Conservation (phyloP, 2,329 filamentous ascomycete species). For the Plectosphaerella plurivora region DNA sequence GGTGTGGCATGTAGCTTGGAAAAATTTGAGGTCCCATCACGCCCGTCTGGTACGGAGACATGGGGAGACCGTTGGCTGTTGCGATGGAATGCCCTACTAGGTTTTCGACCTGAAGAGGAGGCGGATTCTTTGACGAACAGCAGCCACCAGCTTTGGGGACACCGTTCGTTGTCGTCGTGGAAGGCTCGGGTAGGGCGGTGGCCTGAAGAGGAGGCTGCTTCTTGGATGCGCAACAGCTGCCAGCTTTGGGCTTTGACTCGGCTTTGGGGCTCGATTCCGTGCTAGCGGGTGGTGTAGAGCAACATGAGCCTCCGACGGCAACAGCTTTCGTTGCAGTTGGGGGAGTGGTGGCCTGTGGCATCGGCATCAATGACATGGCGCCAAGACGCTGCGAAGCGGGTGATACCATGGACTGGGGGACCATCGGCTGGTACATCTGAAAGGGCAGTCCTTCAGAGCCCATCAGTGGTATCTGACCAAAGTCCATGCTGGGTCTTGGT, state of each 20-base stretch:
- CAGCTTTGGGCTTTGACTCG: conserved; percentile 12
- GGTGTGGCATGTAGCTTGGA: conserved; percentile 33
- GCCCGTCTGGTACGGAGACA: conserved; percentile 29
- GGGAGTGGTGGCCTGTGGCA: not conserved
- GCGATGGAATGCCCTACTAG: conserved; percentile 16
- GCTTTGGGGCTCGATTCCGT: conserved; percentile 10
- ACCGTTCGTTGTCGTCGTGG: conserved; percentile 18
- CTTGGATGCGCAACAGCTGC: conserved; percentile 33
- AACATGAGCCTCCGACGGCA: conserved; percentile 11
- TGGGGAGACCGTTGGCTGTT: conserved; percentile 15
- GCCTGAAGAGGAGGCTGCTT: conserved; percentile 9
- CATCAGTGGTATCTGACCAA: conserved; percentile 10
- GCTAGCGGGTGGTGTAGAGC: conserved; percentile 10
- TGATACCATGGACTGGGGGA: conserved; percentile 3
- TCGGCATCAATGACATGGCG: not conserved
- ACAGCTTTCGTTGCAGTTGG: not conserved
- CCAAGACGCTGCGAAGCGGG: conserved; percentile 7
- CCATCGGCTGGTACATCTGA: conserved; percentile 8
- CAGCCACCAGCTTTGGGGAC: conserved; percentile 22
- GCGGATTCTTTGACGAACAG: conserved; percentile 27
- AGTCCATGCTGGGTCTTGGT: conserved; percentile 8
- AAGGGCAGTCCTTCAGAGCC: conserved; percentile 9
- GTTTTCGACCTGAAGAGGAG: conserved; percentile 6
- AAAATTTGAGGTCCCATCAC: conserved; percentile 33
- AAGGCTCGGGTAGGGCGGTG: conserved; percentile 5